phyloP scores from a whole-genome alignment of 768 basidiomycete genomes.

The Dentipellis fragilis region DNA sequence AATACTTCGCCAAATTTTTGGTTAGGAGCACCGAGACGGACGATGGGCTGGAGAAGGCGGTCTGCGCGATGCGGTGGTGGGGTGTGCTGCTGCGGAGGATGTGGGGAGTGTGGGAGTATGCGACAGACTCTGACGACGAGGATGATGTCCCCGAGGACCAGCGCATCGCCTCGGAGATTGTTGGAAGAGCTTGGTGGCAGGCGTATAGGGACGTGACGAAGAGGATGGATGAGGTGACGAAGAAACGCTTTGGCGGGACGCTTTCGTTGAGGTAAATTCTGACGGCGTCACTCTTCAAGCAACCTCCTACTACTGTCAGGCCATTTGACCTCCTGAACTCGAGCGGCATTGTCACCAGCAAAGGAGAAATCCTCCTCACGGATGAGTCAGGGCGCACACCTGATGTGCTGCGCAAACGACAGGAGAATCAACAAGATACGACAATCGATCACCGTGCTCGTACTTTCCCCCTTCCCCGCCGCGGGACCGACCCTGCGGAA shows the following conservation, averaged over 20 bases:
- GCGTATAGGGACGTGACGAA: constrained; percentile 63
- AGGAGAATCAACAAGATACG: too few species aligned
- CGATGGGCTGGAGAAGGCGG: constrained; percentile 57
- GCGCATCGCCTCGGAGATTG: constrained; percentile 23
- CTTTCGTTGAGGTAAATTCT: constrained; percentile 44
- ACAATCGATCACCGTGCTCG: too few species aligned
- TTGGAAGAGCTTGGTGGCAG: constrained; percentile 75
- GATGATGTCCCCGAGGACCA: constrained; percentile 21
- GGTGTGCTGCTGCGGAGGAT: constrained; percentile 52
- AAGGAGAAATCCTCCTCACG: too few species aligned
- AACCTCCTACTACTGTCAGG: not conserved
- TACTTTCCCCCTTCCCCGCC: too few species aligned
- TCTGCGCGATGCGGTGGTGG: constrained; percentile 80
- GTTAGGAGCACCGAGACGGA: constrained; percentile 63
- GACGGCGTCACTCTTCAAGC: not conserved
- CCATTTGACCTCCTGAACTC: too few species aligned
- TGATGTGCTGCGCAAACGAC: too few species aligned
- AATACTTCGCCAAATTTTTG: constrained; percentile 65
- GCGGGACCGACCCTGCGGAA: too few species aligned
- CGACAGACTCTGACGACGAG: constrained; percentile 20
- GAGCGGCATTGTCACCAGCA: too few species aligned
- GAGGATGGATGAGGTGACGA: constrained; percentile 53
- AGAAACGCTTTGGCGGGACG: constrained; percentile 63
- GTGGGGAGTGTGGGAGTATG: constrained; percentile 49
- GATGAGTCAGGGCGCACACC: too few species aligned